Evolutionary conservation across 352 stramenopile species (phyloP).

Genomic region (Phytopythium montanum): DNA sequence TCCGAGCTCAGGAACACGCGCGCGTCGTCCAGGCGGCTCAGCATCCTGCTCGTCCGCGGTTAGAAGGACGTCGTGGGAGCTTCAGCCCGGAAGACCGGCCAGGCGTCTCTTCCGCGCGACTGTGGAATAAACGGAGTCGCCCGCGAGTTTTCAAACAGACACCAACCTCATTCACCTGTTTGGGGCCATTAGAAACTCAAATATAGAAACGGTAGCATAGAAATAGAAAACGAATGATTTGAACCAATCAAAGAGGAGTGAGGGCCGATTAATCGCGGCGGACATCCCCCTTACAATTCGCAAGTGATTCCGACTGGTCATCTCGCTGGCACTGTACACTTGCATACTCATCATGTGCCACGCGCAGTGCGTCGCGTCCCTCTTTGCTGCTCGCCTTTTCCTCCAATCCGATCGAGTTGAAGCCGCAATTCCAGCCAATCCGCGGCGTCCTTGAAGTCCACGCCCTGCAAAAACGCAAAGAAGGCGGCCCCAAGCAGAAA

Average conservation of each 20-base stretch:
- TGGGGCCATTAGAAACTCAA: no score
- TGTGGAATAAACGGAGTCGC: not conserved
- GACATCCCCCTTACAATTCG: no score
- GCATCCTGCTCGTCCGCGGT: conserved; percentile 23
- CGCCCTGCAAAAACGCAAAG: conserved; percentile 2
- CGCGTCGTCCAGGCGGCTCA: conserved; percentile 52
- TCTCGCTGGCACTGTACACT: not conserved
- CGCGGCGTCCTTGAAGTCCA: not conserved
- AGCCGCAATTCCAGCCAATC: not conserved
- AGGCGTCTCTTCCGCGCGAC: not conserved
- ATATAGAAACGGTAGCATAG: not conserved
- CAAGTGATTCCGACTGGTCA: no score
- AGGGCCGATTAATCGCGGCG: no score
- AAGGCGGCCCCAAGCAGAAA: conserved; percentile 4
- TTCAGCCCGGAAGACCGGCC: not conserved
- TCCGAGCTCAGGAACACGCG: conserved; percentile 63
- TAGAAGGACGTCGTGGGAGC: not conserved
- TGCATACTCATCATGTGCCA: conserved; percentile 6
- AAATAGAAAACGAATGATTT: no score
- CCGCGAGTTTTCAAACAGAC: not conserved
- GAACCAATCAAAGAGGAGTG: no score
- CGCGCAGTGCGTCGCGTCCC: not conserved
- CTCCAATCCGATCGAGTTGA: not conserved
- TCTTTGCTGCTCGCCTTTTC: conserved; percentile 1
- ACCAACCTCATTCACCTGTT: no score